These are phyloP conservation scores for Claviceps digitariae DNA, from an alignment of 2,329 filamentous ascomycete species.

Conservation along the genomic window DNA sequence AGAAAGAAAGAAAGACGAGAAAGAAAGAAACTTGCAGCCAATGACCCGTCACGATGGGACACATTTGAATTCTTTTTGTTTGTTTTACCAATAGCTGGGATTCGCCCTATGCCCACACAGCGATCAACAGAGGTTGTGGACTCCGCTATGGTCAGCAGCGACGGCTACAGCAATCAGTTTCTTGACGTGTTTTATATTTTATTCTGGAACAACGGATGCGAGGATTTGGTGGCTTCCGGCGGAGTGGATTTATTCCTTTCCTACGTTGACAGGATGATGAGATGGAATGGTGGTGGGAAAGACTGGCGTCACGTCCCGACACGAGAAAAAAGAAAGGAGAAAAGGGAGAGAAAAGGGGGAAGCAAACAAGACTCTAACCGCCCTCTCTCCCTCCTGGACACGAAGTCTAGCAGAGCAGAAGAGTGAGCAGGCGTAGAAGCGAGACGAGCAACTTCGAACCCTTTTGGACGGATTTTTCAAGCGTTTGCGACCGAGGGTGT, in stretches of 20 bases:
- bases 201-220: not conserved
- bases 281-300: not conserved
- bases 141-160: not conserved
- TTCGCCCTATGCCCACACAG: not conserved
- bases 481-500: no score
- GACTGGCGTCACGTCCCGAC: not conserved
- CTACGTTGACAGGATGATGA: not conserved
- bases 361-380: no score
- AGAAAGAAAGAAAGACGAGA: conserved; percentile 1
- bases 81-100: conserved; percentile 2
- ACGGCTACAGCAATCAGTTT: not conserved
- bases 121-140: not conserved
- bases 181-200: conserved; percentile 4
- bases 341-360: no score
- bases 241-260: not conserved
- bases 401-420: no score
- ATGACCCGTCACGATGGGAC: conserved; percentile 4
- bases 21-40: not conserved
- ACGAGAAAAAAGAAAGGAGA: no score
- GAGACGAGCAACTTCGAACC: no score
- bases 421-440: no score
- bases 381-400: no score
- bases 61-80: conserved; percentile 1
- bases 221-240: not conserved
- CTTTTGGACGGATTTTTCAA: no score